phyloP scores from a whole-genome alignment of 805 yeast species.

The Sugiyamaella boreocaroliniensis region DNA sequence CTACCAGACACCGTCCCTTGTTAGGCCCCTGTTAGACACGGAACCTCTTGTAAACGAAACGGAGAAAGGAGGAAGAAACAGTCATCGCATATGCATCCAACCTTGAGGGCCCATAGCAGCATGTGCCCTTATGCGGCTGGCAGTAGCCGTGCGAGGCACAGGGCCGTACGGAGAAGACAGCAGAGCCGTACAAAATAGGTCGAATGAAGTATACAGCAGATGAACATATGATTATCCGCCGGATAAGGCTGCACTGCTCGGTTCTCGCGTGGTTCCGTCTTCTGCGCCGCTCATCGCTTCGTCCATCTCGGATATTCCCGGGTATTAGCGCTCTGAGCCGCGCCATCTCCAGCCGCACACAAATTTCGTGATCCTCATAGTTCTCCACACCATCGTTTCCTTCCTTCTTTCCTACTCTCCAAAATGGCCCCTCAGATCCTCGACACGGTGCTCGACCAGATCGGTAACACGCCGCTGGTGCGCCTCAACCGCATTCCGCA shows the following conservation, averaged over 20 bases:
- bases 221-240: too few species aligned
- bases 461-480: slow-evolving; percentile 81
- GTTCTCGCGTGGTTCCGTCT: too few species aligned
- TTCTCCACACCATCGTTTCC: background rate
- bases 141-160: slow-evolving; percentile 33
- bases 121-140: background rate
- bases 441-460: slow-evolving; percentile 60
- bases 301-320: too few species aligned
- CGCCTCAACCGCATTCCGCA: slow-evolving; percentile 71
- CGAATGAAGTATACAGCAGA: too few species aligned
- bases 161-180: slow-evolving; percentile 31
- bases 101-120: background rate
- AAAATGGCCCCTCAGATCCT: slow-evolving; percentile 31
- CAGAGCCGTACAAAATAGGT: slow-evolving; percentile 38
- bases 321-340: too few species aligned
- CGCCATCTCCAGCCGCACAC: too few species aligned
- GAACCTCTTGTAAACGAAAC: background rate
- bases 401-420: background rate
- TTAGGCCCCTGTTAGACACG: too few species aligned
- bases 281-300: too few species aligned
- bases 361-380: background rate
- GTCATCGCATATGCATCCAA: slow-evolving; percentile 42
- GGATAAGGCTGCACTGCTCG: too few species aligned
- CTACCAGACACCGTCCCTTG: too few species aligned
- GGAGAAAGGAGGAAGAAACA: slow-evolving; percentile 8